Evolutionary conservation across 2,329 filamentous ascomycete species (phyloP).

Genomic region (Pestalotiopsis sp.): DNA sequence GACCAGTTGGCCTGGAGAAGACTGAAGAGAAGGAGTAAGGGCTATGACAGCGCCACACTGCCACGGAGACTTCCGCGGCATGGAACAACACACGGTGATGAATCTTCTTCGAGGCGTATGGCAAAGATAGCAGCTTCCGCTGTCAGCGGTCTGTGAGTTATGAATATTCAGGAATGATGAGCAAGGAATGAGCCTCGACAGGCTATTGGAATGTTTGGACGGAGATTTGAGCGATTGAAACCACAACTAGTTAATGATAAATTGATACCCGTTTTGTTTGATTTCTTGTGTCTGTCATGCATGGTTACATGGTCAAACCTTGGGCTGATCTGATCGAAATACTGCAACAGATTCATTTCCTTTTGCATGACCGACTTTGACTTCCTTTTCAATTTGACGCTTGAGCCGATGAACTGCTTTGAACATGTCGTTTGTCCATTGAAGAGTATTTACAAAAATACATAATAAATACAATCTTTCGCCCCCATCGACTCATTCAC

Average conservation of each 20-base stretch:
- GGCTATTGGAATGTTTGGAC: background rate
- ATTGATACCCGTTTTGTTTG: constrained; percentile 5
- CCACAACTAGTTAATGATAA: constrained; percentile 2
- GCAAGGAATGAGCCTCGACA: background rate
- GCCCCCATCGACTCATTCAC: background rate
- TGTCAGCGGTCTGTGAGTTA: background rate
- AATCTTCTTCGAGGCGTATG: background rate
- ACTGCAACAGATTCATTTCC: too few species aligned
- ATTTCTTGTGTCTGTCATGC: background rate
- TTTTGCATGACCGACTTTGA: too few species aligned
- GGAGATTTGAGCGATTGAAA: background rate
- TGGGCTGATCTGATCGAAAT: too few species aligned
- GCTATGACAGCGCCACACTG: background rate
- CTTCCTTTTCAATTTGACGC: background rate
- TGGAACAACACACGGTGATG: background rate
- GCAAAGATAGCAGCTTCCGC: background rate
- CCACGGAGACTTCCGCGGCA: background rate
- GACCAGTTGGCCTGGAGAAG: constrained; percentile 23
- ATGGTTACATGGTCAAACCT: too few species aligned
- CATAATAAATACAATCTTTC: background rate
- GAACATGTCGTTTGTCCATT: background rate
- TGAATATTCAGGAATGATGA: background rate
- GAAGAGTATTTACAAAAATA: background rate
- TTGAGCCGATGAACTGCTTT: background rate
- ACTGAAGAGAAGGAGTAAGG: constrained; percentile 15